These are phyloP conservation scores for Salix viminalis DNA, from an alignment of 345 rosid genomes.

Conservation along the genomic window DNA sequence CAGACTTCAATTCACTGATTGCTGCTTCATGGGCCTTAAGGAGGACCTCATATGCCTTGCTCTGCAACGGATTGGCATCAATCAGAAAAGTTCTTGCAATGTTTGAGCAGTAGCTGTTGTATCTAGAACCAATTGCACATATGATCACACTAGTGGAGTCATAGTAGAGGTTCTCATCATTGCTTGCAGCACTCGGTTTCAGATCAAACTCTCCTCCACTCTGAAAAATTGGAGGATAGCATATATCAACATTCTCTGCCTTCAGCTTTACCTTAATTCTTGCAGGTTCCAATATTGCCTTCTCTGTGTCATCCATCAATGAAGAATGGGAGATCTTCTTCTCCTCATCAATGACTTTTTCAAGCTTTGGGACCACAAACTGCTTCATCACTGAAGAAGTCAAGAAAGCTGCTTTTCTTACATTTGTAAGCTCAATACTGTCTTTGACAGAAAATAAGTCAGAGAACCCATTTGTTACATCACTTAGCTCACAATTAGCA, in stretches of 20 bases:
- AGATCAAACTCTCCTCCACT: slow-evolving; percentile 93
- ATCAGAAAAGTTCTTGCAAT: slow-evolving; percentile 77
- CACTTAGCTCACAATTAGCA: slow-evolving; percentile 53
- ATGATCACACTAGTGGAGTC: slow-evolving; percentile 85
- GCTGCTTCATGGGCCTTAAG: slow-evolving; percentile 93
- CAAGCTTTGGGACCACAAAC: slow-evolving; percentile 86
- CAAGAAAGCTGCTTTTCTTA: slow-evolving; percentile 80
- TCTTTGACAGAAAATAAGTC: slow-evolving; percentile 89
- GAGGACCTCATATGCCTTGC: slow-evolving; percentile 86
- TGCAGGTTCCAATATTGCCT: slow-evolving; percentile 76
- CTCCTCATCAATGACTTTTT: slow-evolving; percentile 87
- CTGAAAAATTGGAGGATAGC: slow-evolving; percentile 94
- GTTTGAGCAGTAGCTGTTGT: slow-evolving; percentile 90
- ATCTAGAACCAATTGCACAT: slow-evolving; percentile 82
- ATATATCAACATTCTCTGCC: slow-evolving; percentile 88
- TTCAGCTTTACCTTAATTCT: slow-evolving; percentile 75
- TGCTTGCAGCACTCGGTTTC: slow-evolving; percentile 90
- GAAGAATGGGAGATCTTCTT: slow-evolving; percentile 73
- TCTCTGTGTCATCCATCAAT: slow-evolving; percentile 87
- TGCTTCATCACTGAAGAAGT: slow-evolving; percentile 67
- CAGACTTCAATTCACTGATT: slow-evolving; percentile 63
- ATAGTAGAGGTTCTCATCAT: slow-evolving; percentile 66
- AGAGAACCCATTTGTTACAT: slow-evolving; percentile 70
- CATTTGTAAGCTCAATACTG: slow-evolving; percentile 54
- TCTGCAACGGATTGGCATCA: slow-evolving; percentile 76